Base-by-base conservation (phyloP, 345 rosid species). In the Rhizophora apiculata region DNA sequence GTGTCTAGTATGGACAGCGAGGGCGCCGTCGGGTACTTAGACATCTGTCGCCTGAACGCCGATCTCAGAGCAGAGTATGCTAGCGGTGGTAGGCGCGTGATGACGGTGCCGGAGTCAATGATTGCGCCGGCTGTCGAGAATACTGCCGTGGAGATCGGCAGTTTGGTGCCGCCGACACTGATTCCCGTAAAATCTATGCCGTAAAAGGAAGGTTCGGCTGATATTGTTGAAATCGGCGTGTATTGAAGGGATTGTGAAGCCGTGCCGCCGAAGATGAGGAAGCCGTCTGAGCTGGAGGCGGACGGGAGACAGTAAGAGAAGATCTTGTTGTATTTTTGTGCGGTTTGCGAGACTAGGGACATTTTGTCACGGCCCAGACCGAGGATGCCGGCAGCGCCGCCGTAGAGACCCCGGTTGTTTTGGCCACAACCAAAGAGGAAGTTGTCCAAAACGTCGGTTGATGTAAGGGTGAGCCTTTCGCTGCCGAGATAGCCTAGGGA, bases 271-370 rank as follows among this genome's bases (percentile, higher is more conserved):
- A 94, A 91, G 3, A 84, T 81, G 75, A 94, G 88, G 82, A 83
- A 87, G 1, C 98, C 98, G 9, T 88, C 85, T 56, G 82, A 68
- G 82, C 83, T 70, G 3, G 90, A 1, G 27, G 96, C 75, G 5
- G 98, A 87, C 0, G 98, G 97, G 3, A 94, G 86, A 58, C 98
- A 94, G 37, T 94, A 91, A 49, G 98, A 91, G 82, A 94, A 94
- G 58, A 87, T 30, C 46, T 87, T 86, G 43, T 82, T 85, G 83
- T 88, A 94, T 24, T 81, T 80, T 1, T 57, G 5, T 2, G 88
- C 83, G 0, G 93, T 88, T 77, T 93, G 98, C 5, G 88, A 83
- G 34, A 92, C 89, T 3, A 24, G 24, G 24, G 24, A 24, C 24
- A 24, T 24, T 24, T 24, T 24, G 24, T 24, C 24, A 24, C 24